A percentile compares a stretch with the other conserved stretches of the same genome.
These are phyloP conservation scores for Amanita subjunquillea DNA, from an alignment of 768 basidiomycete genomes.

Conservation along the genomic window DNA sequence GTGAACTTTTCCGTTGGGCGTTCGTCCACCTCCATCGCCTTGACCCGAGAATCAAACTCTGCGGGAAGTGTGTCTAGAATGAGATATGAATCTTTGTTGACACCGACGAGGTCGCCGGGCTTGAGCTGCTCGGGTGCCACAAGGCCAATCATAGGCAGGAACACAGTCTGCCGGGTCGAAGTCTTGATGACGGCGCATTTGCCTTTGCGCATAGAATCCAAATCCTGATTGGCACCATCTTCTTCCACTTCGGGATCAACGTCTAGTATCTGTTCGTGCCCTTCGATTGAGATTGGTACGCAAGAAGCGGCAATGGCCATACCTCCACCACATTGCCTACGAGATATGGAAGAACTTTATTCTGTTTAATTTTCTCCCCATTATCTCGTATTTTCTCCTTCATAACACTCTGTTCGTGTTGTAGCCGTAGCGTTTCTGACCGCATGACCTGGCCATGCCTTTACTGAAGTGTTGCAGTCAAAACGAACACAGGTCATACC, in stretches of 20 bases:
- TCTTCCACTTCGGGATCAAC: constrained; percentile 91
- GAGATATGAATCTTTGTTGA: constrained; percentile 99
- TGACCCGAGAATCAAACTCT: constrained; percentile 96
- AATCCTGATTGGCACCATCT: constrained; percentile 91
- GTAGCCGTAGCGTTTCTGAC: constrained; percentile 83
- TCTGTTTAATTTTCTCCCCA: constrained; percentile 97
- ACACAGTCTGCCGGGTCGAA: constrained; percentile 96
- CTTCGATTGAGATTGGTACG: neutral
- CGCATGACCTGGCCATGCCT: constrained; percentile 75
- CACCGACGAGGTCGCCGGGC: constrained; percentile 93
- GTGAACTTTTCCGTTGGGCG: constrained; percentile 95
- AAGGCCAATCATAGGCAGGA: constrained; percentile 95
- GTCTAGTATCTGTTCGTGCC: constrained; percentile 64
- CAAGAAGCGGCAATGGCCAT: constrained; percentile 11
- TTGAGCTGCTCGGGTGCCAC: constrained; percentile 86
- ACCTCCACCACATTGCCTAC: constrained; percentile 98
- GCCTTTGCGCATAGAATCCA: constrained; percentile 92
- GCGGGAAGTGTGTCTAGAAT: constrained; percentile 91
- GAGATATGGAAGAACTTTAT: constrained; percentile 96
- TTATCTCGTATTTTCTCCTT: constrained; percentile 98
- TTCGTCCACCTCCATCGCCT: constrained; percentile 99
- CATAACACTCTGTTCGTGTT: constrained; percentile 95
- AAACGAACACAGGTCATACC: constrained; percentile 28
- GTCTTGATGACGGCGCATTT: constrained; percentile 99
- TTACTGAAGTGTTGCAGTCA: neutral